Evolutionary conservation across 2,329 filamentous ascomycete species (phyloP), one percentile per base, ranked within the genome.

Genomic region (Cadophora sp.): DNA sequence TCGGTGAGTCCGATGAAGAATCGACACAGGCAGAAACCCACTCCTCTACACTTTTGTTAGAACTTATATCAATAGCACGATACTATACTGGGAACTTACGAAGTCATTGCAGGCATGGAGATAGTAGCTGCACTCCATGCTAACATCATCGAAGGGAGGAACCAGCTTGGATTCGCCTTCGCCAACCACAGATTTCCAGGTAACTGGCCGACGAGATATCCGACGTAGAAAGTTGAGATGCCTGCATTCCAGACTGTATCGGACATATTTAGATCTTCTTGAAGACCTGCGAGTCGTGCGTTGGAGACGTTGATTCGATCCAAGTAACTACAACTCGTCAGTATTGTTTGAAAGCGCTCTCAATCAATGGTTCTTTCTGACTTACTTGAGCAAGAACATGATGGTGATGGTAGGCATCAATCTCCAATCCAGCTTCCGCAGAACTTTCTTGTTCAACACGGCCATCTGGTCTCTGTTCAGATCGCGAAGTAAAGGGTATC

Each of bases 361-460:
- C 43, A n/a, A 6, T 47, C 7, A 47, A n/a, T n/a, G 43, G n/a
- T 6, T 30, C n/a, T 22, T 6, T 30, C n/a, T 22, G 8, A 20
- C 45, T 48, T 48, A 48, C 45, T 48, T 48, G 16, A 48, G n/a
- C n/a, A 48, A 48, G 45, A 48, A 48, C 45, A 48, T 48, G 45
- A 48, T 48, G 11, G 45, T 48, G 45, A 48, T 48, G 20, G 45
- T 48, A 8, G 45, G 45, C 45, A 48, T 48, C n/a, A 48, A 20
- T 48, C 45, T 48, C 45, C 45, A 48, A 8, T 48, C 45, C 45
- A 48, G n/a, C n/a, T 48, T 48, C 5, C 20, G n/a, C 45, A 48
- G 13, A 8, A 48, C 45, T 11, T 48, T 48, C 45, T 48, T 48
- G 20, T 48, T 48, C 14, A 48, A 48, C 4, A n/a, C 6, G 20